These are phyloP conservation scores for Westerdykella aurantiaca DNA, from an alignment of 2,329 filamentous ascomycete species.

Conservation along the genomic window DNA sequence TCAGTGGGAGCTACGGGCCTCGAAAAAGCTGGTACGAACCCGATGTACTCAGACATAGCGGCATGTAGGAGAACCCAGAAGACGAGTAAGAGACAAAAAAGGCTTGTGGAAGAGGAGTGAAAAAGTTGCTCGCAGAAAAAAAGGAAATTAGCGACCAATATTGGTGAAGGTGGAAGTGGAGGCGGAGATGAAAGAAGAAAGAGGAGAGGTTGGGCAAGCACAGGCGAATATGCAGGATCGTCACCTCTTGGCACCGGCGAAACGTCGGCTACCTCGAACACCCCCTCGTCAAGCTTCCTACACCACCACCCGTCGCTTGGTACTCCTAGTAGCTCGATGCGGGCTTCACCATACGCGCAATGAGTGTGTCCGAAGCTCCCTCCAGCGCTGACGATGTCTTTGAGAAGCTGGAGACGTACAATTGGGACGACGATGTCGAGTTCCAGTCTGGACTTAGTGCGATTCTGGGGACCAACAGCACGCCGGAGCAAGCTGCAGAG, in stretches of 20 bases:
- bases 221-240: slow-evolving; percentile 12
- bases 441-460: slow-evolving; percentile 64
- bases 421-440: slow-evolving; percentile 61
- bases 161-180: slow-evolving; percentile 18
- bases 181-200: slow-evolving; percentile 10
- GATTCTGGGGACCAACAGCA: slow-evolving; percentile 55
- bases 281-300: too few species aligned
- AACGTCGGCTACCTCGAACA: background rate
- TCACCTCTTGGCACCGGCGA: background rate
- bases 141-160: slow-evolving; percentile 13
- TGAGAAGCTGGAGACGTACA: slow-evolving; percentile 58
- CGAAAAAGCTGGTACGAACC: slow-evolving; percentile 43
- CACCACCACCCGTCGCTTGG: too few species aligned
- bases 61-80: slow-evolving; percentile 6
- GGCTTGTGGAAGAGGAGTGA: slow-evolving; percentile 15
- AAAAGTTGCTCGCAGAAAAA: slow-evolving; percentile 17
- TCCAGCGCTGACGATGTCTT: slow-evolving; percentile 42
- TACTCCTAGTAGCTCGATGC: too few species aligned
- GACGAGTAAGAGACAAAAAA: background rate
- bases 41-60: slow-evolving; percentile 57
- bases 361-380: slow-evolving; percentile 19
- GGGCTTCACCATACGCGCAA: slow-evolving; percentile 4
- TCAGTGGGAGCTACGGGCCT: slow-evolving; percentile 32
- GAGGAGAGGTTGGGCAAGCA: slow-evolving; percentile 10
- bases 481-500: slow-evolving; percentile 51